Evolutionary conservation across 177 flowering plant genomes (phyloP), one percentile per base, ranked within the genome.

Genomic region (Vitis hybrid): DNA sequence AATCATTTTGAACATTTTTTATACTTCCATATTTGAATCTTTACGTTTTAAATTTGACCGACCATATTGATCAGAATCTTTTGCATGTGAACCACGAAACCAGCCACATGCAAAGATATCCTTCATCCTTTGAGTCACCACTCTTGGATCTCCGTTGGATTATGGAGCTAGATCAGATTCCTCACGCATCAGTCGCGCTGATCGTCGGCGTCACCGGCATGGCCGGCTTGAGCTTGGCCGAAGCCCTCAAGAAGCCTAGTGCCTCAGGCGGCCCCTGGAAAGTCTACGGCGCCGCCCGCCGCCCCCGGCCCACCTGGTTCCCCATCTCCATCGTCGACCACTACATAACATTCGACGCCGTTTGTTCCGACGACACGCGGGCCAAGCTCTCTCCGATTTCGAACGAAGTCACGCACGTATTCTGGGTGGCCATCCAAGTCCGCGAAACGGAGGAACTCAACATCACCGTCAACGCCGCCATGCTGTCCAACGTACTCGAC

Each of bases 131-230:
- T 24, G 27, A 24, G 27, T 24, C 27, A 24, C 27, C 27, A 24
- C 27, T 24, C 27, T 24, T 24, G 27, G 27, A 35, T 35, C 6
- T 35, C 46, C 46, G 46, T 35, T 35, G 46, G 7, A 35, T 35
- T 35, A 61, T 61, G 64, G 64, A 61, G 17, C 64, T 9, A 61
- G 14, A 24, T 24, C 27, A 12, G 17, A 30, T 30, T 12, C 48
- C 49, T 30, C 49, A 4, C 3, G 15, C 21, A 61, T n/a, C 54
- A 4, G 73, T 56, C 15, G 73, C 67, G 4, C 67, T 70, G 12
- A 35, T 70, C 11, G 67, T 77, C 7, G 76, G 80, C 6, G 77
- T 77, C 2, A 73, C 80, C 10, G 80, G 77, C 32, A 77, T 77
- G 77, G 72, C 64, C 2, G 74, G 72, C 21, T n/a, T 73, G 10